phyloP scores from a whole-genome alignment of 1,139 yeast genomes.

The Groenewaldozyma auringiensis region DNA sequence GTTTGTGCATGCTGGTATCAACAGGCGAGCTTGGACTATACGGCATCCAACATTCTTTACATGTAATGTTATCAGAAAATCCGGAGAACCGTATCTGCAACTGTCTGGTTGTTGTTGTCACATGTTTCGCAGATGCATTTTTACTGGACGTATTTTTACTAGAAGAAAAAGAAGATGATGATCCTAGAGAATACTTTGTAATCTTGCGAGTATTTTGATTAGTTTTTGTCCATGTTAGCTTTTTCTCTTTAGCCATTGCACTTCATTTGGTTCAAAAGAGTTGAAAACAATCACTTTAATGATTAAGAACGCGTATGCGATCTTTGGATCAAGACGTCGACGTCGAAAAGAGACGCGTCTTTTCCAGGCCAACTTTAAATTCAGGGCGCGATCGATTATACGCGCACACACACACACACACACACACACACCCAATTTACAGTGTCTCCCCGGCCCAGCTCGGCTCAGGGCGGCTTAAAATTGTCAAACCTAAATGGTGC shows the following conservation, averaged over 20 bases:
- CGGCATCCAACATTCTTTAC: constrained; percentile 55
- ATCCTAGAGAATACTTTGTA: background rate
- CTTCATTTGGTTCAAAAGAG: background rate
- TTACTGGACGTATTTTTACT: too few relatives aligned
- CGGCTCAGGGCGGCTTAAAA: too few relatives aligned
- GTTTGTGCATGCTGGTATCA: constrained; percentile 43
- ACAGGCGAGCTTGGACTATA: constrained; percentile 39
- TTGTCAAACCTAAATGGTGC: too few relatives aligned
- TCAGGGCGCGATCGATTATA: too few relatives aligned
- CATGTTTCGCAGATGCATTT: background rate
- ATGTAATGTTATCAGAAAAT: constrained; percentile 27
- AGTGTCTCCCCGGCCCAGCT: too few relatives aligned
- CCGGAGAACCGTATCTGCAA: background rate
- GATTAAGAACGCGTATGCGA: too few relatives aligned
- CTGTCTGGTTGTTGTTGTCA: background rate
- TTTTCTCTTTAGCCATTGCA: background rate
- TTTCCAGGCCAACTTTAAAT: too few relatives aligned
- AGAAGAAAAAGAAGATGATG: background rate
- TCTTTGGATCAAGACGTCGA: too few relatives aligned
- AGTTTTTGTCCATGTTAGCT: background rate
- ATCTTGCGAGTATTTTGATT: background rate
- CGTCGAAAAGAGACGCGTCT: too few relatives aligned
- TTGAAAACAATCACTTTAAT: too few relatives aligned
- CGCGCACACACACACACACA: too few relatives aligned
- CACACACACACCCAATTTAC: too few relatives aligned